Base-by-base conservation (phyloP, 805 yeast species). In the Wickerhamomyces strasburgensis region DNA sequence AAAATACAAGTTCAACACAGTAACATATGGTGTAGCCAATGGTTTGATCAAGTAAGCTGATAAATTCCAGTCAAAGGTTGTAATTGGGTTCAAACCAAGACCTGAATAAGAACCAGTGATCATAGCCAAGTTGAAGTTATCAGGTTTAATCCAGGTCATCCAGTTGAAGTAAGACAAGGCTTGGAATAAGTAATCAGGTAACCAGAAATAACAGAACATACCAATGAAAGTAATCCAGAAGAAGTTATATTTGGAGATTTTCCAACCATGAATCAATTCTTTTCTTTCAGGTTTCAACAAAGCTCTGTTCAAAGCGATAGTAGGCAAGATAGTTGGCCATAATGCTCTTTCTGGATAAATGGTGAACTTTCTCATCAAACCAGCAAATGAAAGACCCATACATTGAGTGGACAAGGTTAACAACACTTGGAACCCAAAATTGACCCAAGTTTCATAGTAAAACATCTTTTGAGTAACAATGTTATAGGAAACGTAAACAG, bases 321-420 rank as follows among this genome's bases (percentile, higher is more conserved):
- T 60, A n/a, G 80, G 78, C 43, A 75, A 48, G 3, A 62, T 39
- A 2, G 70, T 60, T 26, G 78, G 80, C 83, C 83, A 78, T 24
- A 78, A 52, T 10, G 76, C 64, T 37, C 64, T 58, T 4, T 61
- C 58, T 11, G 78, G 78, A 48, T 75, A 75, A 7, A 78, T 68
- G 3, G 67, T 68, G 23, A 80, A 72, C 41, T 73, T 70, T 49
- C 82, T 68, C 67, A 78, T 67, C 15, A 80, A 50, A 34, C 83
- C 80, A 5, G 86, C 84, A 53, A 80, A 70, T 1, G 84, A 80
- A 49, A 77, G 73, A 17, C 87, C 88, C 46, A 80, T 58, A 43
- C 73, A 75, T 51, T 78, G 80, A 2, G 84, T 67, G 3, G 81
- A 67, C 4, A 78, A 44, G 1, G 73, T 59, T 24, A 80, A 61